Evolutionary conservation across 495 filamentous ascomycete genomes (phyloP).

Genomic region (Podospora fimiseda): DNA sequence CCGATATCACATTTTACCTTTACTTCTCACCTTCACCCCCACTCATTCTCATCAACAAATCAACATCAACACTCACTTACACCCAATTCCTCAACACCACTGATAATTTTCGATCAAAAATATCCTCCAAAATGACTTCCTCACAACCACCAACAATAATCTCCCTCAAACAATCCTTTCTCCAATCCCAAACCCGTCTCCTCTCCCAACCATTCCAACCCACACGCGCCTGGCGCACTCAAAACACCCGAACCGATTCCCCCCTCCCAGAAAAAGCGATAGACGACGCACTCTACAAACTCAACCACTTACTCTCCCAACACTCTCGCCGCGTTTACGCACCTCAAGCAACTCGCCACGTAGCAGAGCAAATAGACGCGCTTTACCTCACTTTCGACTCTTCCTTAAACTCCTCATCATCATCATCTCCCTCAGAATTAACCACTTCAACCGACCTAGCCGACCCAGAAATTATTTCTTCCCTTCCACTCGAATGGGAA

Average conservation of each 20-base stretch:
- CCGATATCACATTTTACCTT: background rate
- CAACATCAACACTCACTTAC: background rate
- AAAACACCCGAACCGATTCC: slow-evolving; percentile 26
- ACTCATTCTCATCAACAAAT: background rate
- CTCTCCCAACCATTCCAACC: slow-evolving; percentile 33
- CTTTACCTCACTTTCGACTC: slow-evolving; percentile 56
- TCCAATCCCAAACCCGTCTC: slow-evolving; percentile 3
- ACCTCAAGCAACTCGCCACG: slow-evolving; percentile 66
- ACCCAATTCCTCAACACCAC: background rate
- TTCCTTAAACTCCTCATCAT: slow-evolving; percentile 25
- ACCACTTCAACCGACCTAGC: slow-evolving; percentile 32
- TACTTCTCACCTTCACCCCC: too few species aligned
- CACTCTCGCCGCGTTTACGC: slow-evolving; percentile 69
- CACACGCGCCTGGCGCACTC: slow-evolving; percentile 51
- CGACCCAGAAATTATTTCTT: slow-evolving; percentile 33
- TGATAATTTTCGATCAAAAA: background rate
- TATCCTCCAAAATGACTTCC: too few species aligned
- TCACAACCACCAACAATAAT: slow-evolving; percentile 45
- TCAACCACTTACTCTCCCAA: slow-evolving; percentile 61
- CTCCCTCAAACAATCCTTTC: slow-evolving; percentile 53
- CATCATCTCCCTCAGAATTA: slow-evolving; percentile 37
- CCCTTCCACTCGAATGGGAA: slow-evolving; percentile 40
- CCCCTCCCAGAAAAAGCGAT: slow-evolving; percentile 48
- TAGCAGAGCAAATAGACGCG: slow-evolving; percentile 74
- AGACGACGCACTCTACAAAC: slow-evolving; percentile 42